Evolutionary conservation across 176 grass and related monocot genomes (phyloP).

Genomic region (Oryza coarctata): DNA sequence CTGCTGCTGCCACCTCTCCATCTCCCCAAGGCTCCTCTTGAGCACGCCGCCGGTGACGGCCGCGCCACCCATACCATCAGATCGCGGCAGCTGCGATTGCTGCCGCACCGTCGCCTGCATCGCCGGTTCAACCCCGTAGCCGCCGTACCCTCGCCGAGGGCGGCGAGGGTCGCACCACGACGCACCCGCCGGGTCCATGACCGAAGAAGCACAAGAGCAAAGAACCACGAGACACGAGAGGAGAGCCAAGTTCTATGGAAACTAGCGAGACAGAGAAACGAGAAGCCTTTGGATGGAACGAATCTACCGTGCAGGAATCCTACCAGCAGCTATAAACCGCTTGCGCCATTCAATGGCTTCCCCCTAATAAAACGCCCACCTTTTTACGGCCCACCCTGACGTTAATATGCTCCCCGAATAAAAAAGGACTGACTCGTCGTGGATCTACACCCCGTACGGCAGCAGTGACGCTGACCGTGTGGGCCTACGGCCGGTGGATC

Average conservation of each 20-base stretch:
- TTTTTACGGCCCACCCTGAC: constrained; percentile 23
- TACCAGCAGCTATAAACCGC: neutral
- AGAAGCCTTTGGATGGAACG: neutral
- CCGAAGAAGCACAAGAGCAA: too few relatives aligned
- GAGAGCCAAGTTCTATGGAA: neutral
- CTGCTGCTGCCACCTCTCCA: constrained; percentile 53
- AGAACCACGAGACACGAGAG: neutral
- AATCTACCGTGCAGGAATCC: constrained; percentile 26
- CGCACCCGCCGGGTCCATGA: constrained; percentile 51
- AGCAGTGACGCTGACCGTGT: constrained; percentile 10
- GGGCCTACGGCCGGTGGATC: neutral
- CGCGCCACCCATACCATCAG: neutral
- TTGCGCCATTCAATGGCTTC: constrained; percentile 29
- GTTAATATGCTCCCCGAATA: constrained; percentile 1
- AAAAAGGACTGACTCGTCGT: neutral
- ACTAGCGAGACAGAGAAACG: neutral
- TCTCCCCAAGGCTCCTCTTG: constrained; percentile 52
- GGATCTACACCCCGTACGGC: neutral
- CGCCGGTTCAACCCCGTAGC: constrained; percentile 37
- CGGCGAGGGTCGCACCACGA: constrained; percentile 52
- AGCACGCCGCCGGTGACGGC: constrained; percentile 23
- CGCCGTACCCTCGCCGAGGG: constrained; percentile 37
- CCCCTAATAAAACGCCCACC: constrained; percentile 14
- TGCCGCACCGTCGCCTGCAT: constrained; percentile 11
- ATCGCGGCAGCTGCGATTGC: constrained; percentile 22